These are phyloP conservation scores for Buxus sempervirens DNA, from an alignment of 164 flowering plant genomes.

Conservation along the genomic window DNA sequence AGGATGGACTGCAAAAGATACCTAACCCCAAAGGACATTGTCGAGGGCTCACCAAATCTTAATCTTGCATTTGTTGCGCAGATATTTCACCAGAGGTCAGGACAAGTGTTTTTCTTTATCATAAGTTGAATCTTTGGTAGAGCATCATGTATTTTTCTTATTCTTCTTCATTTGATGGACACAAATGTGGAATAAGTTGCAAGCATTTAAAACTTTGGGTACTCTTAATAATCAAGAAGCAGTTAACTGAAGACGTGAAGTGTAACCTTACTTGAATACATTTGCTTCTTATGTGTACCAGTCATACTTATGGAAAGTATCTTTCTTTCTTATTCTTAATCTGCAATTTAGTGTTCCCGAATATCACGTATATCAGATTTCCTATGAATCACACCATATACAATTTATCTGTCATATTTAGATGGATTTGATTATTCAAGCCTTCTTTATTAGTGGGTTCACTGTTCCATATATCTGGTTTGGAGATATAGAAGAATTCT, in stretches of 20 bases:
- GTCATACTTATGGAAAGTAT: not conserved
- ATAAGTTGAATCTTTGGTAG: not conserved
- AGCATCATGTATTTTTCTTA: not conserved
- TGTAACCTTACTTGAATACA: not conserved
- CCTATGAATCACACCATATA: not conserved
- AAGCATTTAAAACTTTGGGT: not conserved
- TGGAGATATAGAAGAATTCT: not conserved
- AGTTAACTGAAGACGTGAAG: not conserved
- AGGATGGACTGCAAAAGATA: constrained; percentile 85
- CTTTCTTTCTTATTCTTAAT: not conserved
- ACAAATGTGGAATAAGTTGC: not conserved
- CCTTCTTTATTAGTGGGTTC: not conserved
- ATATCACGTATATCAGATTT: not conserved
- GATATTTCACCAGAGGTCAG: constrained; percentile 83
- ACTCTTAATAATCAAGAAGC: too few relatives aligned
- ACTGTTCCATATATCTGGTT: not conserved
- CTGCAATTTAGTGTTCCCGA: not conserved
- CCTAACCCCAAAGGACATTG: constrained; percentile 70
- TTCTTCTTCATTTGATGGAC: not conserved
- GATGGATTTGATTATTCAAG: not conserved
- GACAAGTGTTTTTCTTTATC: not conserved
- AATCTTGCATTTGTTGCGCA: constrained; percentile 95
- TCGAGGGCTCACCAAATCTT: constrained; percentile 82
- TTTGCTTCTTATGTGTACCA: not conserved
- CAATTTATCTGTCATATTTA: not conserved